phyloP scores from a whole-genome alignment of 129 eudicot genomes.

The Logfia minima region DNA sequence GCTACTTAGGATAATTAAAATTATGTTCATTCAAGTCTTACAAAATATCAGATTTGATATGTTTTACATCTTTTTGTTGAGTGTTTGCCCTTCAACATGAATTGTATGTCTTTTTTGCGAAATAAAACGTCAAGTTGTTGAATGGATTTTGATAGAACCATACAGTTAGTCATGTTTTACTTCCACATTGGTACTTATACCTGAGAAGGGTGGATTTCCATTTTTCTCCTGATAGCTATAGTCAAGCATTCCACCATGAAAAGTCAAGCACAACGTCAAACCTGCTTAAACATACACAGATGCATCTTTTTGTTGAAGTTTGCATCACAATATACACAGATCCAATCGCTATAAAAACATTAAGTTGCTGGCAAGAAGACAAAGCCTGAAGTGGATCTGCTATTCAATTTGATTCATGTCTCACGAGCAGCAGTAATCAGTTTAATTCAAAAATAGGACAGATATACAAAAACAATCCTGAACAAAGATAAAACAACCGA shows the following conservation, averaged over 20 bases:
- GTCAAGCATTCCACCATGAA: not conserved
- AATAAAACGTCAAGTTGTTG: slow-evolving; percentile 31
- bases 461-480: too few relatives aligned
- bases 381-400: too few relatives aligned
- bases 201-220: not conserved
- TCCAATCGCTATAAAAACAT: too few relatives aligned
- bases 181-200: too few relatives aligned
- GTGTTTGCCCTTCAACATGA: slow-evolving; percentile 5
- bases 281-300: not conserved
- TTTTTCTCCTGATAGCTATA: not conserved
- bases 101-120: slow-evolving; percentile 11
- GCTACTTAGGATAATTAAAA: slow-evolving; percentile 12
- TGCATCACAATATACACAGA: too few relatives aligned
- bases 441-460: too few relatives aligned
- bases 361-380: too few relatives aligned
- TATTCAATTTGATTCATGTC: too few relatives aligned
- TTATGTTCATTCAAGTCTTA: slow-evolving; percentile 20
- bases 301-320: too few relatives aligned
- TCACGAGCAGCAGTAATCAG: too few relatives aligned
- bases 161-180: too few relatives aligned
- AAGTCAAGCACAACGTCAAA: not conserved
- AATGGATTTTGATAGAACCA: slow-evolving; percentile 1
- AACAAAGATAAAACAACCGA: too few relatives aligned
- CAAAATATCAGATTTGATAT: slow-evolving; percentile 16
- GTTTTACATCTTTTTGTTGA: slow-evolving; percentile 21